Conservation (phyloP, 345 rosid genomes). For the Psidium guajava region DNA sequence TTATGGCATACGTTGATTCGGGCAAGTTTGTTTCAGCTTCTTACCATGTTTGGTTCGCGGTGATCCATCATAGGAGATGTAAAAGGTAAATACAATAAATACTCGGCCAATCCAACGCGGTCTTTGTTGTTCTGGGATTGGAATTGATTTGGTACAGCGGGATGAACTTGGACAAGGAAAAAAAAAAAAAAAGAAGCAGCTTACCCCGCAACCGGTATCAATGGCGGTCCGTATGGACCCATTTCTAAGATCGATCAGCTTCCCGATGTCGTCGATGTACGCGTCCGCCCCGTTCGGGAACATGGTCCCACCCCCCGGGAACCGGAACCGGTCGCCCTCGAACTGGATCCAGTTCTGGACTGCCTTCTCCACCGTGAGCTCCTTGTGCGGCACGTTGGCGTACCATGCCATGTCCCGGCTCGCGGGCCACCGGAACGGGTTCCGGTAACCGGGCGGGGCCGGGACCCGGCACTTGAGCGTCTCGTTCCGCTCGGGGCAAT, state of each 20-base stretch:
- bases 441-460: conserved; percentile 38
- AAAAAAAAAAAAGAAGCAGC: not conserved
- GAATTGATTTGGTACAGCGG: not conserved
- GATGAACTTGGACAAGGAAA: not conserved
- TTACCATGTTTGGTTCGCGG: too few relatives aligned
- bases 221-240: conserved; percentile 58
- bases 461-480: conserved; percentile 42
- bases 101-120: not conserved
- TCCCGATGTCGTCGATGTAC: conserved; percentile 45
- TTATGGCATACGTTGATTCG: not conserved
- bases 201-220: conserved; percentile 71
- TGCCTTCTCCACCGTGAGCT: conserved; percentile 57
- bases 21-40: not conserved
- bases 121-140: not conserved
- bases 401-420: conserved; percentile 50
- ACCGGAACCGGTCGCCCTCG: conserved; percentile 39
- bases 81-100: not conserved
- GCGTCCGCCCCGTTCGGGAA: conserved; percentile 57
- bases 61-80: not conserved
- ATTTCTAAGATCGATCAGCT: conserved; percentile 35
- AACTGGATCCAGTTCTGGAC: conserved; percentile 54
- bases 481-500: conserved; percentile 37
- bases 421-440: conserved; percentile 47
- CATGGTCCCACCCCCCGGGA: conserved; percentile 78
- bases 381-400: conserved; percentile 64